A percentile compares a stretch with the other conserved stretches of the same genome.
These are phyloP conservation scores for Nothomitra cinnamomea DNA, from an alignment of 2,329 filamentous ascomycete genomes.

Conservation along the genomic window DNA sequence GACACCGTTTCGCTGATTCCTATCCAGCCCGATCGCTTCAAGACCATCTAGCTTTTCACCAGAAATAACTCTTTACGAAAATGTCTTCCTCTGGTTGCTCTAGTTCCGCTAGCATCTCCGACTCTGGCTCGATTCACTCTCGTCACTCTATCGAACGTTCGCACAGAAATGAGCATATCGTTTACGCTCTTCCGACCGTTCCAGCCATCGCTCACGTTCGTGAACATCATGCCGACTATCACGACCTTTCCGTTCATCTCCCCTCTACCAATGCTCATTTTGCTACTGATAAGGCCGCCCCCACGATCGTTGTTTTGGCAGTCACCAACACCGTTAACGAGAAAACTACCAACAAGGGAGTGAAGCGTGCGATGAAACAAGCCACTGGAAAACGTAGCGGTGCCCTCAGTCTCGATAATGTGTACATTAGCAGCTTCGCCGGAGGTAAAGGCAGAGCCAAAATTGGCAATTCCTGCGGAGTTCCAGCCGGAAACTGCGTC, in stretches of 20 bases:
- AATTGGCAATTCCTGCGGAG: not conserved
- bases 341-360: not conserved
- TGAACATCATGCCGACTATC: not conserved
- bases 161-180: not conserved
- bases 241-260: not conserved
- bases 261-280: not conserved
- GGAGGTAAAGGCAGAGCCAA: not conserved
- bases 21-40: too few species aligned
- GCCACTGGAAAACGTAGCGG: not conserved
- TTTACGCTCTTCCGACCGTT: not conserved
- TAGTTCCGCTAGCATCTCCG: not conserved
- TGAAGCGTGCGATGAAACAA: not conserved
- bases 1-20: too few species aligned
- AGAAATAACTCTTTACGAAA: not conserved
- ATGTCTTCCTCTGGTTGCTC: not conserved
- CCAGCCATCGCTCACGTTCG: not conserved
- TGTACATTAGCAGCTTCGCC: not conserved
- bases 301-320: not conserved
- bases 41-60: too few species aligned
- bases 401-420: not conserved
- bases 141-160: not conserved
- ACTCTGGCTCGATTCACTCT: not conserved
- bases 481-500: not conserved
- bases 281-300: not conserved
- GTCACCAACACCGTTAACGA: not conserved